Conservation (phyloP, 768 basidiomycete species). For the Steccherinum ochraceum region DNA sequence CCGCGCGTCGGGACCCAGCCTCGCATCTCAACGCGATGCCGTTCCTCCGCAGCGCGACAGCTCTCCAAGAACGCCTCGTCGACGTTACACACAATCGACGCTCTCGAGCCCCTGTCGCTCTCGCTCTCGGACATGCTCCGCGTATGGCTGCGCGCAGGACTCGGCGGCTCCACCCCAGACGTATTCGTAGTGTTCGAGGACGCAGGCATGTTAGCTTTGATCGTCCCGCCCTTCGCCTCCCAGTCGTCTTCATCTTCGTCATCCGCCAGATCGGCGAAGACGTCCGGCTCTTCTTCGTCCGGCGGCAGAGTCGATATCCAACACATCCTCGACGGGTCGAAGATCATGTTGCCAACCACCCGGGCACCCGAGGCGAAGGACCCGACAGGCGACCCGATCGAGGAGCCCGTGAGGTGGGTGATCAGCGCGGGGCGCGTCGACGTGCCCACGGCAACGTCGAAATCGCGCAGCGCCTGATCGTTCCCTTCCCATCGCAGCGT, state of each 20-base stretch:
- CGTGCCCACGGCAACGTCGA: slow-evolving; percentile 73
- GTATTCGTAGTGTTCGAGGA: slow-evolving; percentile 27
- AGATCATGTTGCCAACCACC: slow-evolving; percentile 97
- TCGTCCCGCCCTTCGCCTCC: slow-evolving; percentile 74
- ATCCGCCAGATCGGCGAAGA: slow-evolving; percentile 89
- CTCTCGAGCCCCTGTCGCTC: slow-evolving; percentile 75
- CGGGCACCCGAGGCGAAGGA: slow-evolving; percentile 74
- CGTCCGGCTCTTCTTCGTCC: slow-evolving; percentile 91
- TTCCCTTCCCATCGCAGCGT: slow-evolving; percentile 96
- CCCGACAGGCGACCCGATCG: slow-evolving; percentile 71
- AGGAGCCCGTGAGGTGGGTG: slow-evolving; percentile 87
- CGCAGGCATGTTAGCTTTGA: slow-evolving; percentile 50
- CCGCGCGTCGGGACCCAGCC: slow-evolving; percentile 51
- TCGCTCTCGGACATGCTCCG: slow-evolving; percentile 70
- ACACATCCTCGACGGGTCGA: slow-evolving; percentile 91
- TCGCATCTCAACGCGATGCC: slow-evolving; percentile 79
- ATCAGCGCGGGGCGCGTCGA: slow-evolving; percentile 93
- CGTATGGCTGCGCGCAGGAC: slow-evolving; percentile 54
- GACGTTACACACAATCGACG: slow-evolving; percentile 72
- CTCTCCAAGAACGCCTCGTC: slow-evolving; percentile 67
- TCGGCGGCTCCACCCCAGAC: slow-evolving; percentile 33
- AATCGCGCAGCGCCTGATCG: slow-evolving; percentile 84
- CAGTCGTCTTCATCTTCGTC: slow-evolving; percentile 81
- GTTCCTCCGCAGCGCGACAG: slow-evolving; percentile 72
- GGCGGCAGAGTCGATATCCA: slow-evolving; percentile 85